phyloP scores from a whole-genome alignment of 768 basidiomycete genomes.

The Cyclocybe cylindracea region DNA sequence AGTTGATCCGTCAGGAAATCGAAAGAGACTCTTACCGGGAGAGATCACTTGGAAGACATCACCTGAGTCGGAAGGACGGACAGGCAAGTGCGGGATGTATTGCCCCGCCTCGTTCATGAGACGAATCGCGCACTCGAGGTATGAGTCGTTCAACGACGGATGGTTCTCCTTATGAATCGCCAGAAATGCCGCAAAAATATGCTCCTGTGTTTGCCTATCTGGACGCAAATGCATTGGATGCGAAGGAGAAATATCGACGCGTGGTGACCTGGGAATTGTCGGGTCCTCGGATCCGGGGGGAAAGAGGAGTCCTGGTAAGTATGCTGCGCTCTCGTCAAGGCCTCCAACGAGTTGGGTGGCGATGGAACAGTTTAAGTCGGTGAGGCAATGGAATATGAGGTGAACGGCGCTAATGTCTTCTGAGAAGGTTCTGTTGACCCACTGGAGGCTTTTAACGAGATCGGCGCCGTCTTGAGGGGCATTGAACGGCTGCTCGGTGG shows the following conservation, averaged over 20 bases:
- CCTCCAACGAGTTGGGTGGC: slow-evolving; percentile 9
- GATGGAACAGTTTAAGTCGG: slow-evolving; percentile 4
- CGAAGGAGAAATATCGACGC: too few relatives aligned
- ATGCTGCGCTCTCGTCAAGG: slow-evolving; percentile 3
- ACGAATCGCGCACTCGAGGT: slow-evolving; percentile 9
- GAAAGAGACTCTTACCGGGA: neutral
- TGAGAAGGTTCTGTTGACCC: slow-evolving; percentile 11
- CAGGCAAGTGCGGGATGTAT: slow-evolving; percentile 2
- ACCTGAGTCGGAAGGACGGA: slow-evolving; percentile 5
- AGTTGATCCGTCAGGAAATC: too few relatives aligned
- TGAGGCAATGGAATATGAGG: slow-evolving; percentile 10
- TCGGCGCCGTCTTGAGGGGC: slow-evolving; percentile 8
- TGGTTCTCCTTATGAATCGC: slow-evolving; percentile 11
- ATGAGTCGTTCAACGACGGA: slow-evolving; percentile 4
- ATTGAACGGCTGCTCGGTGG: slow-evolving; percentile 3
- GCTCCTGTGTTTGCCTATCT: slow-evolving; percentile 6
- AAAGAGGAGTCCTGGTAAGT: slow-evolving; percentile 4
- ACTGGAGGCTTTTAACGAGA: slow-evolving; percentile 10
- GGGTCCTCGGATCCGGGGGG: slow-evolving; percentile 1
- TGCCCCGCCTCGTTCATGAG: slow-evolving; percentile 6
- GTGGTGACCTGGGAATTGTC: neutral
- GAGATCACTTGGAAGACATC: slow-evolving; percentile 4
- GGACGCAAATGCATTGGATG: neutral
- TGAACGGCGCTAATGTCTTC: slow-evolving; percentile 13
- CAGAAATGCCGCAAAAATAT: slow-evolving; percentile 10